Percentiles rank a stretch among this genome's conserved stretches.
phyloP scores from a whole-genome alignment of 1,284 basidiomycete genomes.

The Austroboletus novae-zelandiae region DNA sequence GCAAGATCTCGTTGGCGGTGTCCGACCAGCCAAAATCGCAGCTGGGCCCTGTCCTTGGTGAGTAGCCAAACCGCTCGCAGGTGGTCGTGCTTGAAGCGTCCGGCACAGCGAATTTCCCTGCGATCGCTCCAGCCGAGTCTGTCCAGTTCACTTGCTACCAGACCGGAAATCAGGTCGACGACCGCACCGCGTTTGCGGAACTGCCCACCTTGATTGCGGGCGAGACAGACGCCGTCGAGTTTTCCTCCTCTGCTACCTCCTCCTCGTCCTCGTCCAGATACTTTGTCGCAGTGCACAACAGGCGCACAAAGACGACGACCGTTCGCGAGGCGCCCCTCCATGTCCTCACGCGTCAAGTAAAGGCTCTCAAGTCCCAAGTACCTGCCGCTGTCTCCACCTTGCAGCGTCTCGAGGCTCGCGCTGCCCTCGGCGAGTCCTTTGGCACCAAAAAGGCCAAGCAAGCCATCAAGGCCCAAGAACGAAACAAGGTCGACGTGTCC shows the following conservation, averaged over 20 bases:
- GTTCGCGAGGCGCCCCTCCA: conserved; percentile 73
- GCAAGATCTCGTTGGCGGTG: conserved; percentile 46
- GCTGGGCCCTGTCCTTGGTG: conserved; percentile 74
- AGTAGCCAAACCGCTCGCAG: conserved; percentile 26
- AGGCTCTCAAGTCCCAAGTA: conserved; percentile 74
- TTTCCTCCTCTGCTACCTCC: conserved; percentile 45
- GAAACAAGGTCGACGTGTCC: conserved; percentile 83
- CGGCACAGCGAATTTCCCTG: conserved; percentile 70
- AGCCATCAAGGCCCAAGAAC: conserved; percentile 77
- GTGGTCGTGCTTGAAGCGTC: conserved; percentile 16
- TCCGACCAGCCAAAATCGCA: conserved; percentile 43
- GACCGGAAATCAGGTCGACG: conserved; percentile 31
- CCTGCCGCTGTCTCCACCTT: conserved; percentile 47
- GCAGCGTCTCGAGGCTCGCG: conserved; percentile 64
- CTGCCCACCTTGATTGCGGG: conserved; percentile 61
- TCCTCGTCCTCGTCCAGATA: conserved; percentile 43
- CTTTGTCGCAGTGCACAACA: conserved; percentile 69
- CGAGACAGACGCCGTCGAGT: conserved; percentile 67
- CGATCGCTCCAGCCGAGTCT: conserved; percentile 55
- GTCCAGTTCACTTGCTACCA: conserved; percentile 69
- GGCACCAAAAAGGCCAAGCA: conserved; percentile 92
- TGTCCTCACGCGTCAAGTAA: conserved; percentile 75
- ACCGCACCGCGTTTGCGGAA: conserved; percentile 44
- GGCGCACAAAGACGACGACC: conserved; percentile 63
- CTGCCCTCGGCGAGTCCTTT: conserved; percentile 84